These are phyloP conservation scores for Aphanomyces astaci DNA, from an alignment of 352 stramenopile species.

Conservation along the genomic window DNA sequence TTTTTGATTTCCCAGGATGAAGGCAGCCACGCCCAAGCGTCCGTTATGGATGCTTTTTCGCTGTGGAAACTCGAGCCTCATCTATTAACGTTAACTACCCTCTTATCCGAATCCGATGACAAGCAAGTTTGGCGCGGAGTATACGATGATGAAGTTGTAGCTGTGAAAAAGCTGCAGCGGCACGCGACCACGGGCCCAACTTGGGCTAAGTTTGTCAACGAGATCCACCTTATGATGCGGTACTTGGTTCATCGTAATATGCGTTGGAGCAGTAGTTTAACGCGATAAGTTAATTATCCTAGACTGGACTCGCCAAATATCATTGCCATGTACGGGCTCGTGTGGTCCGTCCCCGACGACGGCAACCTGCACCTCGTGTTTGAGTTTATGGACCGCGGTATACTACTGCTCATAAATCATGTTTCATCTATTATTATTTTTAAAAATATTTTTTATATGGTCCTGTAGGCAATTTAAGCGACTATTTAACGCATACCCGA, in stretches of 20 bases:
- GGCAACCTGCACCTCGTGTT: conserved; percentile 12
- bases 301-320: conserved; percentile 11
- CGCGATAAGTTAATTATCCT: no score
- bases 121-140: conserved; percentile 18
- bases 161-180: conserved; percentile 9
- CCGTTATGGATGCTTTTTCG: background rate
- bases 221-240: conserved; percentile 16
- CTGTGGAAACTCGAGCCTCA: conserved; percentile 4
- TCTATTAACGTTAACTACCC: background rate
- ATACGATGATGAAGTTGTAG: conserved; percentile 18
- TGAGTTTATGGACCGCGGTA: conserved; percentile 12
- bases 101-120: background rate
- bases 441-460: no score
- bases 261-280: no score
- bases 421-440: no score
- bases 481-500: background rate
- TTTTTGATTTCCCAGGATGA: no score
- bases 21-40: background rate
- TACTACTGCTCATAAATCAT: no score
- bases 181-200: background rate
- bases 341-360: background rate
- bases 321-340: conserved; percentile 17
- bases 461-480: background rate
- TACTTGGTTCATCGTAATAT: background rate
- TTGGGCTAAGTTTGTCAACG: conserved; percentile 15